Percentiles rank a stretch among this genome's conserved stretches.
These are phyloP conservation scores for Epichloe sylvatica DNA, from an alignment of 2,329 filamentous ascomycete genomes.

Conservation along the genomic window DNA sequence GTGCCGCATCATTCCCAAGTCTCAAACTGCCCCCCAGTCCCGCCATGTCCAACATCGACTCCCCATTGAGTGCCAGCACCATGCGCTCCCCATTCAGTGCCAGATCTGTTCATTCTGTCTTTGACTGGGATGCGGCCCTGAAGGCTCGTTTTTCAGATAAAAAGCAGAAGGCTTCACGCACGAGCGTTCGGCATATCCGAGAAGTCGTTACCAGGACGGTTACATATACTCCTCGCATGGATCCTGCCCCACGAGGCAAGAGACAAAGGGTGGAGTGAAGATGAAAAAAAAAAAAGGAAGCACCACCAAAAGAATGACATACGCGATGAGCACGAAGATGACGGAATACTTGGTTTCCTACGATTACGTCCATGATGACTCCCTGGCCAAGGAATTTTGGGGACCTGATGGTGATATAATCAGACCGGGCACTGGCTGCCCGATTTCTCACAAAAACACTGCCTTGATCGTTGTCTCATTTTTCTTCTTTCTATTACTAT, in stretches of 20 bases:
- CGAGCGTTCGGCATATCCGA: constrained; percentile 56
- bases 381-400: neutral
- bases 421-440: constrained; percentile 1
- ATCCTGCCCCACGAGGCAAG: constrained; percentile 85
- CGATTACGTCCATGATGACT: constrained; percentile 4
- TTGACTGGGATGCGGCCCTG: constrained; percentile 63
- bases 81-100: constrained; percentile 63
- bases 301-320: neutral
- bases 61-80: constrained; percentile 49
- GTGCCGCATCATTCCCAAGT: constrained; percentile 47
- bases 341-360: constrained; percentile 1
- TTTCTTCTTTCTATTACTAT: neutral
- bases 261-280: constrained; percentile 54
- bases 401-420: neutral
- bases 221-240: constrained; percentile 76
- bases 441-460: neutral
- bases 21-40: constrained; percentile 70
- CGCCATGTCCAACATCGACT: constrained; percentile 50
- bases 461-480: neutral
- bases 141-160: constrained; percentile 52
- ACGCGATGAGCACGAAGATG: neutral
- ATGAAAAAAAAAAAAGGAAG: neutral
- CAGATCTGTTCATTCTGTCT: constrained; percentile 50
- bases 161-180: constrained; percentile 42
- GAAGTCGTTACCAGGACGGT: constrained; percentile 92